Percentiles rank a stretch among this genome's conserved stretches.
Evolutionary conservation across 345 rosid genomes (phyloP).

Genomic region (Eucalyptus erythrocorys): DNA sequence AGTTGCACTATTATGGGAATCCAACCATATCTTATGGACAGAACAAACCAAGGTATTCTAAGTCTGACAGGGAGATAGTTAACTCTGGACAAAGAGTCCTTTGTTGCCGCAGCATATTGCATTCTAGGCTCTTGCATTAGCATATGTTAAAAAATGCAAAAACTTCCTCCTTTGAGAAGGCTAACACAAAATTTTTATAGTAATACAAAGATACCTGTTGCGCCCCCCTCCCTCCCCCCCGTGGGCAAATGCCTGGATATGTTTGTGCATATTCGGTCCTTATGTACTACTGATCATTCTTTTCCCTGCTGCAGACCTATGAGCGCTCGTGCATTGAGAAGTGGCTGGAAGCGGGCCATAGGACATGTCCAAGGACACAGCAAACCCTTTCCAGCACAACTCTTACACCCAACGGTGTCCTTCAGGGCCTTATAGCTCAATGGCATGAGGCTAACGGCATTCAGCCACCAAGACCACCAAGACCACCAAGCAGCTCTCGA

Average conservation of each 20-base stretch:
- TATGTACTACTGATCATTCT: not conserved
- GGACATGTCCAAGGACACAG: conserved; percentile 92
- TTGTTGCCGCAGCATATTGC: not conserved
- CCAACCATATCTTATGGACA: not conserved
- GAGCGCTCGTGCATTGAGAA: conserved; percentile 89
- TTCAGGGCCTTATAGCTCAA: conserved; percentile 94
- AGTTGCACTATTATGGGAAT: not conserved
- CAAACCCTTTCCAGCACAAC: conserved; percentile 53
- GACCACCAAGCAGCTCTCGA: conserved; percentile 60
- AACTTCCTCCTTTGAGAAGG: not conserved
- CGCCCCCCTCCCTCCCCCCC: not conserved
- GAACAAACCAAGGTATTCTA: not conserved
- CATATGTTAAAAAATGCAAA: not conserved
- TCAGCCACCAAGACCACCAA: conserved; percentile 74
- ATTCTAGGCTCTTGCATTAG: not conserved
- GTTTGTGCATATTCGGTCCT: not conserved
- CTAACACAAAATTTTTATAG: not conserved
- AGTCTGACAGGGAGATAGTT: not conserved
- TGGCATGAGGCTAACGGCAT: conserved; percentile 89
- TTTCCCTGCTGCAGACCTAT: conserved; percentile 50
- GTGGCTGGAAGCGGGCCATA: conserved; percentile 85
- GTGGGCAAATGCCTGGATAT: not conserved
- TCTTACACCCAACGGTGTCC: conserved; percentile 71
- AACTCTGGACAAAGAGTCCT: not conserved
- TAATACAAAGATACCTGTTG: not conserved